Percentiles rank a stretch among this genome's conserved stretches.
Conservation (phyloP, 192 early-diverging fungal genomes). For the Dissophora globulifera region DNA sequence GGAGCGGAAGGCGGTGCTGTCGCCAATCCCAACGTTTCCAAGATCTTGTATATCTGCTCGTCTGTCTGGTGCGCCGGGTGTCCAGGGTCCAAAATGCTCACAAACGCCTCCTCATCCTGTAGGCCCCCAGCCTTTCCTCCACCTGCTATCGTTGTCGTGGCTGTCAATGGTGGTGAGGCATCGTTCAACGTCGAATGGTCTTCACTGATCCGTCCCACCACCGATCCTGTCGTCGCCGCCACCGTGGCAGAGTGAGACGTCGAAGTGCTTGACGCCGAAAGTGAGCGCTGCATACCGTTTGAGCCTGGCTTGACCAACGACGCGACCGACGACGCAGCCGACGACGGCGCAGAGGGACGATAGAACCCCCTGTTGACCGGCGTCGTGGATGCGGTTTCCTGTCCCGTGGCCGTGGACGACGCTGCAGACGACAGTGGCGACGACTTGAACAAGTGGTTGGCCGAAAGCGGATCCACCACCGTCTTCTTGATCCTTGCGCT, state of each 20-base stretch:
- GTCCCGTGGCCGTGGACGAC: neutral
- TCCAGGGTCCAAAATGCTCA: conserved; percentile 37
- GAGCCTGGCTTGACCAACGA: conserved; percentile 6
- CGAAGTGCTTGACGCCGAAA: neutral
- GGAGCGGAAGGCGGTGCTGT: neutral
- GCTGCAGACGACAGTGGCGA: neutral
- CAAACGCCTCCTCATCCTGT: neutral
- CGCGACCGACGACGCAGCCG: conserved; percentile 15
- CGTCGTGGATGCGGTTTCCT: neutral
- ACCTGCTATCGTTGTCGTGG: neutral
- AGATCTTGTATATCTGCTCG: conserved; percentile 17
- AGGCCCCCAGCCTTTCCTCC: no score
- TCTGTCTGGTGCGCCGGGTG: conserved; percentile 24
- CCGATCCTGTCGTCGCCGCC: neutral
- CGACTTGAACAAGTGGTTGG: conserved; percentile 21
- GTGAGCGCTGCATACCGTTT: conserved; percentile 1
- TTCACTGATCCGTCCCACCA: neutral
- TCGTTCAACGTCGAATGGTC: conserved; percentile 3
- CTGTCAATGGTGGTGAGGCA: neutral
- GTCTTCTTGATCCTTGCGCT: conserved; percentile 42
- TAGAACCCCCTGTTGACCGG: neutral
- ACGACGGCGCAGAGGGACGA: conserved; percentile 7
- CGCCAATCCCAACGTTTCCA: conserved; percentile 24
- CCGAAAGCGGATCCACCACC: conserved; percentile 26
- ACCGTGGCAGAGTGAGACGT: conserved; percentile 14